A percentile compares a stretch with the other conserved stretches of the same genome.
Conservation (phyloP, 2,329 filamentous ascomycete species). For the Pseudohalonectria lignicola region DNA sequence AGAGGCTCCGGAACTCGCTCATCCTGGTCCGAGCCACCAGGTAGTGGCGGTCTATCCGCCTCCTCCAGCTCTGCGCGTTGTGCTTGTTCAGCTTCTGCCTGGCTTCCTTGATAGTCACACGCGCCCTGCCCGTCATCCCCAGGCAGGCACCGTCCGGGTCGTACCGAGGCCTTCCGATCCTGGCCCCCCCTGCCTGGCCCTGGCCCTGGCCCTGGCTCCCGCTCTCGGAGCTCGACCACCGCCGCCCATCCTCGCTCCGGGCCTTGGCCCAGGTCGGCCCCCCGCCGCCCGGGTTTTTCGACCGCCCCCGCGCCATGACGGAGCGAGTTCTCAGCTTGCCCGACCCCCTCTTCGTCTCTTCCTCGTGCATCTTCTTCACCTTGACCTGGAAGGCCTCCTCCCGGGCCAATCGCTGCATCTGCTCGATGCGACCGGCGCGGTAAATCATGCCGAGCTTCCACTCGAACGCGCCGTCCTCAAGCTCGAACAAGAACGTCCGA, state of each 20-base stretch:
- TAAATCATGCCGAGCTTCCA: constrained; percentile 97
- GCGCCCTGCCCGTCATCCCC: constrained; percentile 60
- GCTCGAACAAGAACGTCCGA: constrained; percentile 75
- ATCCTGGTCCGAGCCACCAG: constrained; percentile 60
- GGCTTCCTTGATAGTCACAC: constrained; percentile 67
- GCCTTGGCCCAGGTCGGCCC: constrained; percentile 32
- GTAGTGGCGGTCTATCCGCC: constrained; percentile 71
- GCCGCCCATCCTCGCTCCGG: constrained; percentile 41
- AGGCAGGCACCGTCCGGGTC: constrained; percentile 64
- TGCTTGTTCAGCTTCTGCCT: constrained; percentile 63
- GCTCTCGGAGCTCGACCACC: constrained; percentile 19
- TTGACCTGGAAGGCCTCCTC: constrained; percentile 87
- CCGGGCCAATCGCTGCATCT: constrained; percentile 78
- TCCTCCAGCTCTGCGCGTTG: constrained; percentile 87
- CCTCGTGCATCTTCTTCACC: constrained; percentile 69
- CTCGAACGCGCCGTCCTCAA: constrained; percentile 94
- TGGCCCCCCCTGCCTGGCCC: constrained; percentile 23
- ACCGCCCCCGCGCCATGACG: constrained; percentile 27
- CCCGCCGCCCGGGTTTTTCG: constrained; percentile 6
- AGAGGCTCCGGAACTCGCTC: constrained; percentile 65
- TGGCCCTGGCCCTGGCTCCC: neutral
- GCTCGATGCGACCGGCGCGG: constrained; percentile 75
- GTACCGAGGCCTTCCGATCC: constrained; percentile 59
- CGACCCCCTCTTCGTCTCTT: constrained; percentile 45
- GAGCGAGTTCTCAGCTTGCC: constrained; percentile 46